Percentiles rank a stretch among this genome's conserved stretches.
phyloP scores from a whole-genome alignment of 208 protist genomes.

The Trypanosoma avium region DNA sequence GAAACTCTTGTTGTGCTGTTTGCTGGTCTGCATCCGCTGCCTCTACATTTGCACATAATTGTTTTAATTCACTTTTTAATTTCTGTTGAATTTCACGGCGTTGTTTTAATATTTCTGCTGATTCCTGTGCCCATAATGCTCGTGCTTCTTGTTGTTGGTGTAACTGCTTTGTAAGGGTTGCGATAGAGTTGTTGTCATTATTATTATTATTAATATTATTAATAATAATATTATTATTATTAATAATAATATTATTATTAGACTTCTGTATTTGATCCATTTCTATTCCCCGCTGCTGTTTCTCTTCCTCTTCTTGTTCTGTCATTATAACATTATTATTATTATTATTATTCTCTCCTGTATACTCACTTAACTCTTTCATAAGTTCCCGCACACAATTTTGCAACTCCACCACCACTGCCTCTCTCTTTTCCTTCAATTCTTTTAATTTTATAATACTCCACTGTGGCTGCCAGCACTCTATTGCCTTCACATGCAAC shows the following conservation, averaged over 20 bases:
- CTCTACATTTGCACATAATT: conserved; percentile 45
- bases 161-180: no score
- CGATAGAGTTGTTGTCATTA: no score
- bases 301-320: not conserved
- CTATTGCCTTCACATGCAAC: conserved; percentile 5
- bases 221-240: no score
- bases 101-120: not conserved
- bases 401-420: conserved; percentile 22
- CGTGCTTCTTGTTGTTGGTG: no score
- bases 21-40: conserved; percentile 44
- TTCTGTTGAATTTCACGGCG: conserved; percentile 17
- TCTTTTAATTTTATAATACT: conserved; percentile 2
- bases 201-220: no score
- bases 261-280: no score
- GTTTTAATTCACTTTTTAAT: conserved; percentile 29
- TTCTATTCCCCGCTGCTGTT: not conserved
- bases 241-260: no score
- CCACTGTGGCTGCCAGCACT: conserved; percentile 15
- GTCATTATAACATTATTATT: no score
- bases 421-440: not conserved
- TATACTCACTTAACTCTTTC: conserved; percentile 17
- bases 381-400: conserved; percentile 19
- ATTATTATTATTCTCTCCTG: conserved; percentile 25
- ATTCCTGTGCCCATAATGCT: conserved; percentile 6
- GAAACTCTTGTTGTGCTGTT: conserved; percentile 30